Conservation (phyloP, 140 eudicot species). For the Stevia rebaudiana region DNA sequence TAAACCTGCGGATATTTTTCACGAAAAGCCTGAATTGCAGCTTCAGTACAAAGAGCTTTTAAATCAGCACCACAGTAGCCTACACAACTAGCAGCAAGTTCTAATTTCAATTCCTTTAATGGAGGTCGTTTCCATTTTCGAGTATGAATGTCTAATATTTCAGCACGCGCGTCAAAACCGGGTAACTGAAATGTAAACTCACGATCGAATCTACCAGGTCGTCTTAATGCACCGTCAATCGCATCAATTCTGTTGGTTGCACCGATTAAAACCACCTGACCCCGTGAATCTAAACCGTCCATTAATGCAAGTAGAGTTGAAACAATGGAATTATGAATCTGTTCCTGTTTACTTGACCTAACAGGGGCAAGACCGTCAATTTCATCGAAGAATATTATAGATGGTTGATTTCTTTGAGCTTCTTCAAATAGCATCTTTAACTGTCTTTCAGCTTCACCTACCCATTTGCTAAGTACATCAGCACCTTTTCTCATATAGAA, state of each 20-base stretch:
- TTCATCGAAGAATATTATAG: constrained; percentile 94
- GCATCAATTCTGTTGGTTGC: constrained; percentile 97
- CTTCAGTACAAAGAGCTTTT: constrained; percentile 95
- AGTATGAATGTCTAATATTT: constrained; percentile 86
- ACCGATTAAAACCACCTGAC: constrained; percentile 95
- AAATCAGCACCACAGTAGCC: constrained; percentile 99
- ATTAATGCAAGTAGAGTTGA: constrained; percentile 94
- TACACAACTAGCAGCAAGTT: constrained; percentile 99
- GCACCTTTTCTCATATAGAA: constrained; percentile 99
- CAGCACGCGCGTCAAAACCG: constrained; percentile 95
- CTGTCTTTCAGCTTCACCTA: constrained; percentile 98
- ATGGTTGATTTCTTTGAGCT: constrained; percentile 97
- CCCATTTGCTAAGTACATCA: constrained; percentile 99
- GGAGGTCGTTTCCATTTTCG: constrained; percentile 98
- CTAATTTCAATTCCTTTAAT: constrained; percentile 55
- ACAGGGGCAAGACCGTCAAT: constrained; percentile 99
- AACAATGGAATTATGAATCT: constrained; percentile 95
- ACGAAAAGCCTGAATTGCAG: constrained; percentile 98
- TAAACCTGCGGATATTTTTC: constrained; percentile 98
- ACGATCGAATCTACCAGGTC: constrained; percentile 98
- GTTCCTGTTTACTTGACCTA: constrained; percentile 98
- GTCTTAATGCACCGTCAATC: constrained; percentile 92
- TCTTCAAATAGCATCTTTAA: constrained; percentile 90
- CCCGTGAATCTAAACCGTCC: constrained; percentile 99
- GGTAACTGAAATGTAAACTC: constrained; percentile 93